Conservation (phyloP, 352 stramenopile genomes). For the Globisporangium echinulatum region DNA sequence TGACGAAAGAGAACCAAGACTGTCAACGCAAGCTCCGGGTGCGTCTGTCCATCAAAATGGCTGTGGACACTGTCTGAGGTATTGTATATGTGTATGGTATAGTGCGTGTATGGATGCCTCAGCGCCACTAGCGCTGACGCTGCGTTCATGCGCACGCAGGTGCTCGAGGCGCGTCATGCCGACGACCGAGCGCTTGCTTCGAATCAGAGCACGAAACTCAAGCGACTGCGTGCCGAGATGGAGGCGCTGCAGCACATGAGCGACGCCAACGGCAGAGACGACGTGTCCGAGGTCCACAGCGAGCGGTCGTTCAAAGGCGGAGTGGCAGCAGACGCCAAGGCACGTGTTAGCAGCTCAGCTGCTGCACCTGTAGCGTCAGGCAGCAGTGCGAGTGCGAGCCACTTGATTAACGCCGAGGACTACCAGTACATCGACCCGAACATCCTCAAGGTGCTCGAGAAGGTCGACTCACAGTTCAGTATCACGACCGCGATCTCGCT, state of each 20-base stretch:
- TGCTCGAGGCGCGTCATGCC: conserved; percentile 48
- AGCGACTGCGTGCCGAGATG: conserved; percentile 58
- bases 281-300: conserved; percentile 16
- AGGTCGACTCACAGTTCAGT: conserved; percentile 82
- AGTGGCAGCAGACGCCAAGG: neutral
- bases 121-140: too few relatives aligned
- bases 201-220: conserved; percentile 66
- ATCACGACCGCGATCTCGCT: conserved; percentile 77
- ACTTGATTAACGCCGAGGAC: conserved; percentile 35
- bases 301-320: conserved; percentile 12
- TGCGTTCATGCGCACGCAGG: conserved; percentile 12
- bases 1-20: conserved; percentile 69
- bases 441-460: conserved; percentile 75
- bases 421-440: conserved; percentile 74
- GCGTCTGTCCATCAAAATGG: neutral
- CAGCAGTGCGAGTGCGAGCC: conserved; percentile 4
- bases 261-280: conserved; percentile 30
- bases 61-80: neutral
- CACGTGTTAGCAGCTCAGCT: neutral
- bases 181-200: conserved; percentile 50
- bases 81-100: neutral
- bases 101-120: too few relatives aligned
- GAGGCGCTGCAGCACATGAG: conserved; percentile 73
- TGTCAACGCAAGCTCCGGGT: conserved; percentile 53
- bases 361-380: neutral